A percentile compares a stretch with the other conserved stretches of the same genome.
phyloP scores from a whole-genome alignment of 2,329 filamentous ascomycete species.

The Botrytis fabae region DNA sequence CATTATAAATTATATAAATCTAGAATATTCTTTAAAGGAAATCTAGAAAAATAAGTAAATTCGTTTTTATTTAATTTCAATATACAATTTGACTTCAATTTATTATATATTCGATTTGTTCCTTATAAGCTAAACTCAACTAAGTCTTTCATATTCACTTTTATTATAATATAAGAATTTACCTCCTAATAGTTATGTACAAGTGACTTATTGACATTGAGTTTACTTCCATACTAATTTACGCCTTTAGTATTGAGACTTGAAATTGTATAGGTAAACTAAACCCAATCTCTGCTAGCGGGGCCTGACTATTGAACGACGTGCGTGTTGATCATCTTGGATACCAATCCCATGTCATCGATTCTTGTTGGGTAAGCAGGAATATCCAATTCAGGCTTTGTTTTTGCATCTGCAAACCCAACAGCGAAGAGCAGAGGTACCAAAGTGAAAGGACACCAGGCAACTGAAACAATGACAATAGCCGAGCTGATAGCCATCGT shows the following conservation, averaged over 20 bases:
- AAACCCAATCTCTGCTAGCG: background rate
- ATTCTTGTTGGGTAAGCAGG: fast-evolving
- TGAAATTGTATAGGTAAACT: background rate
- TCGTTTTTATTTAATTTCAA: no score
- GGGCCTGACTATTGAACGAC: background rate
- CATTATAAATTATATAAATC: no score
- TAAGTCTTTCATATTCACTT: no score
- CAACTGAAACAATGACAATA: background rate
- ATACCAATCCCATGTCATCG: background rate
- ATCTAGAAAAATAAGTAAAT: no score
- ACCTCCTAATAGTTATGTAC: no score
- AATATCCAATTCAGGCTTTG: background rate
- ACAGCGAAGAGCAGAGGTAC: background rate
- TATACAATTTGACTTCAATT: no score
- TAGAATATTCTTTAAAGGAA: no score
- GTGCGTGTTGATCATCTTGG: background rate
- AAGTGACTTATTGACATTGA: background rate
- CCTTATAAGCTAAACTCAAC: no score
- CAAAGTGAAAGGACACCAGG: background rate
- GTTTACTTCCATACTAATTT: background rate
- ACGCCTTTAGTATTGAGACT: background rate
- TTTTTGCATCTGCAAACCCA: background rate
- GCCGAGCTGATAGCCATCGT: background rate
- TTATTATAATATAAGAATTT: no score
- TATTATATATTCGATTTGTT: no score